Conservation (phyloP, 305 asterid genomes). For the Solanum hybrid region DNA sequence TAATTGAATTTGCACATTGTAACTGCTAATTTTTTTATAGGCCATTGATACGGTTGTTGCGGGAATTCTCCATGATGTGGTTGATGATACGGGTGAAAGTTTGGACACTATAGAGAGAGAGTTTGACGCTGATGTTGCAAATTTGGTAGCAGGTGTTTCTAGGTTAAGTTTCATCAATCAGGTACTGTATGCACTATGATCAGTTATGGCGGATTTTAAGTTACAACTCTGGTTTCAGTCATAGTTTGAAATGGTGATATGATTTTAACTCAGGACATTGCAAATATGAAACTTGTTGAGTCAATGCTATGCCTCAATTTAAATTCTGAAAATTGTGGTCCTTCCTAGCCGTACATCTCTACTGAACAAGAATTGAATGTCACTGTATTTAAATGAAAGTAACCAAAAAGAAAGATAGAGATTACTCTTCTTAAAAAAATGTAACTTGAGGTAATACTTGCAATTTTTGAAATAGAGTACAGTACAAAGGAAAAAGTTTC, state of each 20-base stretch:
- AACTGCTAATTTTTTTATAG: conserved; percentile 17
- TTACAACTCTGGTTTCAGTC: not conserved
- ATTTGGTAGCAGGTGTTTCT: conserved; percentile 93
- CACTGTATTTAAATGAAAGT: not conserved
- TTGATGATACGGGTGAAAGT: conserved; percentile 75
- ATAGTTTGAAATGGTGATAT: not conserved
- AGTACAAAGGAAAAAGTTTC: not conserved
- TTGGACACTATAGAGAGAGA: conserved; percentile 64
- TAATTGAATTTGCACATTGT: not conserved
- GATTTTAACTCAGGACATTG: not conserved
- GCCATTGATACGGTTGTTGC: conserved; percentile 89
- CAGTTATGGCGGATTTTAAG: not conserved
- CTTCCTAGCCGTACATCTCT: not conserved
- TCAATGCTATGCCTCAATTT: not conserved
- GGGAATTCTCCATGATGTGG: conserved; percentile 88
- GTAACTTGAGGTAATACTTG: not conserved
- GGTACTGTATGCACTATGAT: conserved; percentile 29
- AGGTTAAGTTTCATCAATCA: conserved; percentile 85
- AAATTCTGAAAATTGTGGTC: not conserved
- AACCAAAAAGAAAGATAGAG: not conserved
- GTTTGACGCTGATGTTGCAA: conserved; percentile 73
- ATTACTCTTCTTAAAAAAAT: not conserved
- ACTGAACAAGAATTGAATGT: not conserved
- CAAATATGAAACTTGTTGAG: not conserved
- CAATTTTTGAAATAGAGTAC: not conserved